Evolutionary conservation across 2,329 filamentous ascomycete genomes (phyloP).

Genomic region (Lachnellula occidentalis): DNA sequence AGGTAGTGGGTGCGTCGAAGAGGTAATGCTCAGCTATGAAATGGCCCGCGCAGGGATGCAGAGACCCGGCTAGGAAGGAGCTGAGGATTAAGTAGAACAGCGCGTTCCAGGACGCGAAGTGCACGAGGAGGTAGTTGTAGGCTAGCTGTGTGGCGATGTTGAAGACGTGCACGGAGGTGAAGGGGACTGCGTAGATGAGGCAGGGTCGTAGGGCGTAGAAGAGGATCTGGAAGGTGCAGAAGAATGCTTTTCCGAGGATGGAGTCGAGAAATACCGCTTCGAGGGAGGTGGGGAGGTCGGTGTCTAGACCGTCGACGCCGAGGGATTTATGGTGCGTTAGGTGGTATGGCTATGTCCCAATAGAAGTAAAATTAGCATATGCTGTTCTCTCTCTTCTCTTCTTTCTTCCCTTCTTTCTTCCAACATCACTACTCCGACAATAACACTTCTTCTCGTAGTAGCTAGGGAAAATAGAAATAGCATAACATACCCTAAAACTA

Average conservation of each 20-base stretch:
- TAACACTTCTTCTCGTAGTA: not conserved
- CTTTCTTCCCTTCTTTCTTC: no score
- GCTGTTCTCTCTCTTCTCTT: not conserved
- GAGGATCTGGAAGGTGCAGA: constrained; percentile 98
- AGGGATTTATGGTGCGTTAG: constrained; percentile 98
- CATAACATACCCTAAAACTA: constrained; percentile 69
- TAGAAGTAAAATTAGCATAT: constrained; percentile 19
- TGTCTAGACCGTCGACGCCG: constrained; percentile 92
- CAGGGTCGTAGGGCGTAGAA: constrained; percentile 97
- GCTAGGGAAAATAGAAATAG: not conserved
- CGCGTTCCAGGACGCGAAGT: constrained; percentile 54
- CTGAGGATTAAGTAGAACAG: constrained; percentile 81
- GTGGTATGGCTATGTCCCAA: constrained; percentile 71
- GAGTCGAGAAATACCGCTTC: constrained; percentile 94
- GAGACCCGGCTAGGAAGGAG: constrained; percentile 86
- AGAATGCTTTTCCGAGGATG: constrained; percentile 93
- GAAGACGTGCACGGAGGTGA: constrained; percentile 77
- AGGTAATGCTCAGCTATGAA: constrained; percentile 98
- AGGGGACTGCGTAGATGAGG: constrained; percentile 83
- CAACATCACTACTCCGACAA: not conserved
- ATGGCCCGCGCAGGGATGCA: constrained; percentile 92
- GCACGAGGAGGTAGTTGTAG: constrained; percentile 70
- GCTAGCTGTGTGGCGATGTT: constrained; percentile 72
- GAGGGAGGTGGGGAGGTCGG: constrained; percentile 85
- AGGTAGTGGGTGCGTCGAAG: constrained; percentile 56